phyloP scores from a whole-genome alignment of 306 rosid species.

The Quercus rubra region DNA sequence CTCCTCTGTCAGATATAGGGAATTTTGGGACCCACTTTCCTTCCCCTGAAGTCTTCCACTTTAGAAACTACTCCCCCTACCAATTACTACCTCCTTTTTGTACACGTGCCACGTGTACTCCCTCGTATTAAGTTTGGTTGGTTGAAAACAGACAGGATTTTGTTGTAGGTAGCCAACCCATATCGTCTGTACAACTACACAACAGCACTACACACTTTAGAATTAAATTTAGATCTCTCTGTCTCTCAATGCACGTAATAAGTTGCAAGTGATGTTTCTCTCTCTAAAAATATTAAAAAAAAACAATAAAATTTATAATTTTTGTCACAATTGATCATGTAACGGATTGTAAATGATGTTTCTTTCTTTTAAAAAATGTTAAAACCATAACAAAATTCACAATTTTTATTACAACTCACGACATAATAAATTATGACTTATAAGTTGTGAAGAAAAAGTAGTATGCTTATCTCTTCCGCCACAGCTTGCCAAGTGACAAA shows the following conservation, averaged over 20 bases:
- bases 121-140: background rate
- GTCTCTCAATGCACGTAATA: too few relatives aligned
- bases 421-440: too few relatives aligned
- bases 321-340: fast-evolving
- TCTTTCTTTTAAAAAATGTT: too few relatives aligned
- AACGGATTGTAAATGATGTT: fast-evolving
- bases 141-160: background rate
- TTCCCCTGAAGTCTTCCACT: background rate
- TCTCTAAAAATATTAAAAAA: too few relatives aligned
- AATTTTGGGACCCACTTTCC: background rate
- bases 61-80: background rate
- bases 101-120: background rate
- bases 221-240: too few relatives aligned
- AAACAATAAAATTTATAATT: fast-evolving
- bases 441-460: fast-evolving
- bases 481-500: too few relatives aligned
- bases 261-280: fast-evolving
- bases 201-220: too few relatives aligned
- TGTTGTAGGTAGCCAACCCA: constrained; percentile 3
- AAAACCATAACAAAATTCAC: fast-evolving
- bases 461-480: fast-evolving
- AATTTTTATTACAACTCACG: fast-evolving
- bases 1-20: background rate
- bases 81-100: background rate
- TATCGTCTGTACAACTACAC: background rate